Base-by-base conservation (phyloP, 306 rosid genomes). In the Rubus idaeus region DNA sequence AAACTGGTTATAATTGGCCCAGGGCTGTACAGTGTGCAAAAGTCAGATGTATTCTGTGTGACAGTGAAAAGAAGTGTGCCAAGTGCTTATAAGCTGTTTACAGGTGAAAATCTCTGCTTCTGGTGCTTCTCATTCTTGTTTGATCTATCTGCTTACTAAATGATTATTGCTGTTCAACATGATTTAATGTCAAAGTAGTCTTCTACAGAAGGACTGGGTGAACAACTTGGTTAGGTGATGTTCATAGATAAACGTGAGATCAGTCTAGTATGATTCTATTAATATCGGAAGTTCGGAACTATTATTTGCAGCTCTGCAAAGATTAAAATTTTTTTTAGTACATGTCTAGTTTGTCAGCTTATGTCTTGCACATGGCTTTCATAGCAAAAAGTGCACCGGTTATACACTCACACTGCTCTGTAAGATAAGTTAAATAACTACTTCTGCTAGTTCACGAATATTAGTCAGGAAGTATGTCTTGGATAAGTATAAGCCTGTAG, bases 1-100 rank as follows among this genome's bases (percentile, higher is more conserved):
- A 91, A 81, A 74, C 97, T 94, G 1, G 85, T 91, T 53, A 91
- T 91, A 82, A 79, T 91, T 61, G 96, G 89, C 83, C 96, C 96
- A 11, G 97, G 94, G 50, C 81, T 91, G 61, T 89, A 91, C 68
- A 88, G 88, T 79, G 53, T 74, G 78, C 81, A 78, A 41, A 88
- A 91, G 87, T 85, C 92, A 20, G 95, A 91, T 39, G 91, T 91
- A 16, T 89, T 86, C 85, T 89, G 95, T 93, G 87, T 82, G 45
- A 71, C 91, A 20, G 90, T 89, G 83, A 85, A 83, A 75, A 83
- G 97, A 77, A 81, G 84, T 11, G 81, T 91, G 63, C 97, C 97
- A 75, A 72, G 94, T n/a, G 90, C 91, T 6, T 91, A 89, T 83
- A 89, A 60, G 81, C 84, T 91, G 42, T 91, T 86, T 80, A 91